Evolutionary conservation across 371 early-diverging fungal genomes (phyloP).

Genomic region (Choanephora cucurbitarum): DNA sequence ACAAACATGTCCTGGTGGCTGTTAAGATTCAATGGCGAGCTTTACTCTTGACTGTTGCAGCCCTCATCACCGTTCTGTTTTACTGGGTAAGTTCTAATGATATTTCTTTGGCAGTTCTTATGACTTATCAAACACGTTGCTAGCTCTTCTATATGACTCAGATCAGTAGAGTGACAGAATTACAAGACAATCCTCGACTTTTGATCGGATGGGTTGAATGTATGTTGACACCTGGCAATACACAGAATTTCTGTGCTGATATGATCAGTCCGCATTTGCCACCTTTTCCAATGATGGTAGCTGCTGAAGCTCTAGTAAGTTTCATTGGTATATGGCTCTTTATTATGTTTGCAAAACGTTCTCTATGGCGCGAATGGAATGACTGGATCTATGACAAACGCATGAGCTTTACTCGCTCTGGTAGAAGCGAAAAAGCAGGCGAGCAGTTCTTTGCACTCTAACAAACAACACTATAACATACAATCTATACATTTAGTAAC

Average conservation of each 20-base stretch:
- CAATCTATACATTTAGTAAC: too few species aligned
- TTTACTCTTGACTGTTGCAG: conserved; percentile 56
- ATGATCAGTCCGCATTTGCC: conserved; percentile 45
- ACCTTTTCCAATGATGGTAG: conserved; percentile 57
- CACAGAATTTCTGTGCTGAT: conserved; percentile 45
- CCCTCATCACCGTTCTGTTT: conserved; percentile 51
- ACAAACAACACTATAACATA: conserved; percentile 6
- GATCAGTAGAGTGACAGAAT: conserved; percentile 38
- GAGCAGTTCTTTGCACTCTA: conserved; percentile 62
- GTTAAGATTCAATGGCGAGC: conserved; percentile 76
- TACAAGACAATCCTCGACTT: conserved; percentile 25
- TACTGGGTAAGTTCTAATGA: conserved; percentile 58
- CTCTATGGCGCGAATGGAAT: conserved; percentile 59
- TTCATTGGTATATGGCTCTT: conserved; percentile 57
- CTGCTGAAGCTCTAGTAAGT: conserved; percentile 61
- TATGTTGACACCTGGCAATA: conserved; percentile 40
- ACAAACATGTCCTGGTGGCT: conserved; percentile 60
- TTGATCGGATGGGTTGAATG: conserved; percentile 53
- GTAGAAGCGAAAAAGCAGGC: conserved; percentile 47
- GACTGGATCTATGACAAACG: conserved; percentile 52
- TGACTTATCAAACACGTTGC: too few species aligned
- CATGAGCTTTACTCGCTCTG: conserved; percentile 33
- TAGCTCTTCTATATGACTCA: conserved; percentile 59
- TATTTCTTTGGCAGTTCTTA: too few species aligned
- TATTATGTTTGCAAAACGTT: conserved; percentile 64